phyloP scores from a whole-genome alignment of 2,329 filamentous ascomycete species.

The Monilinia polystroma region DNA sequence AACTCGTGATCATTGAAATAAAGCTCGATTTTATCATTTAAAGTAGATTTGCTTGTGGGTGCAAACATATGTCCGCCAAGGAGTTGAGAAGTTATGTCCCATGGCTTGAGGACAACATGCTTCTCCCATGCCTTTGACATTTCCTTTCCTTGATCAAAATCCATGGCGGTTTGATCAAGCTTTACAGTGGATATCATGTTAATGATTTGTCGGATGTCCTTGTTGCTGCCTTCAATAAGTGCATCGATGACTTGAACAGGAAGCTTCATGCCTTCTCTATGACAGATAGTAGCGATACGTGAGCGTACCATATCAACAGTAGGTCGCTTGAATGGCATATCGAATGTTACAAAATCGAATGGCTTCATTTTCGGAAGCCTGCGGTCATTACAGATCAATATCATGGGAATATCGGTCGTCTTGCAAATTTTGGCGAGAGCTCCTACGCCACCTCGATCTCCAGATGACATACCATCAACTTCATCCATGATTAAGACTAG shows the following conservation, averaged over 20 bases:
- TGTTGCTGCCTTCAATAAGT: conserved; percentile 90
- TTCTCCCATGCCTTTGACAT: conserved; percentile 99
- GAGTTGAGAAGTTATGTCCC: conserved; percentile 96
- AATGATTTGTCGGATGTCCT: conserved; percentile 96
- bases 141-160: conserved; percentile 80
- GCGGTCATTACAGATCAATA: conserved; percentile 96
- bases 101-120: conserved; percentile 92
- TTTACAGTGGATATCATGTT: conserved; percentile 98
- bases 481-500: conserved; percentile 98
- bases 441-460: conserved; percentile 92
- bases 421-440: conserved; percentile 92
- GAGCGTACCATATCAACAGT: conserved; percentile 89
- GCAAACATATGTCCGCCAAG: conserved; percentile 84
- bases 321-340: conserved; percentile 84
- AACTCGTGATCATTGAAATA: conserved; percentile 99
- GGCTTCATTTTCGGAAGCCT: conserved; percentile 96
- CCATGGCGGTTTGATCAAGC: conserved; percentile 76
- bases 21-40: conserved; percentile 97
- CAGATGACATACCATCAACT: conserved; percentile 97
- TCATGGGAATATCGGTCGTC: conserved; percentile 91
- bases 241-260: conserved; percentile 82
- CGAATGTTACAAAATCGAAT: conserved; percentile 82
- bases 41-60: conserved; percentile 74
- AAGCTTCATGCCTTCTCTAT: conserved; percentile 84
- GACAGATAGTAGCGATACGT: conserved; percentile 92